These are phyloP conservation scores for Chloropicon primus DNA, from an alignment of 139 green algal genomes.

Conservation along the genomic window DNA sequence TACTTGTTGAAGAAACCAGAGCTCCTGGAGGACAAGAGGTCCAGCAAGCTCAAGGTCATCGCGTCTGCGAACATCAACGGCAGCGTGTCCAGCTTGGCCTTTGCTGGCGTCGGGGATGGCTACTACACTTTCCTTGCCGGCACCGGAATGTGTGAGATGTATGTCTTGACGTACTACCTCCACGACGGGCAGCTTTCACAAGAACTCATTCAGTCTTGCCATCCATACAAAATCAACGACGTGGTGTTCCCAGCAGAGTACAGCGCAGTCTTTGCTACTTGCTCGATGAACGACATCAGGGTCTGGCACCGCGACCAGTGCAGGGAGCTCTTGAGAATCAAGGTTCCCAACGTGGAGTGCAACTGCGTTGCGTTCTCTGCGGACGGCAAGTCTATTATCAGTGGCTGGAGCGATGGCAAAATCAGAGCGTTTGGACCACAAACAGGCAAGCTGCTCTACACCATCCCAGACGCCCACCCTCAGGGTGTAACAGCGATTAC, in stretches of 20 bases:
- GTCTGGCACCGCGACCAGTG: slow-evolving; percentile 59
- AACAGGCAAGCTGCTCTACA: slow-evolving; percentile 63
- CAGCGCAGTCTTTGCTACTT: slow-evolving; percentile 52
- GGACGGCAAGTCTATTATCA: slow-evolving; percentile 54
- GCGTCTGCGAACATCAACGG: slow-evolving; percentile 28
- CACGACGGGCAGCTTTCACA: slow-evolving; percentile 17
- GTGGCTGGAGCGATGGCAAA: slow-evolving; percentile 62
- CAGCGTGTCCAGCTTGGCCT: slow-evolving; percentile 13
- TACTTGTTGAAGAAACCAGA: slow-evolving; percentile 35
- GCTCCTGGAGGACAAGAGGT: slow-evolving; percentile 14
- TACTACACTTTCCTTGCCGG: slow-evolving; percentile 42
- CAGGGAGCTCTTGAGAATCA: slow-evolving; percentile 66
- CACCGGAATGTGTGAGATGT: slow-evolving; percentile 53
- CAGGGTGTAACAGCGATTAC: slow-evolving; percentile 58
- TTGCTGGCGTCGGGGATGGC: slow-evolving; percentile 16
- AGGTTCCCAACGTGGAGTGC: slow-evolving; percentile 61
- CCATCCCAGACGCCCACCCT: slow-evolving; percentile 64
- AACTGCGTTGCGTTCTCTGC: slow-evolving; percentile 53
- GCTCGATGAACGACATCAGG: slow-evolving; percentile 41
- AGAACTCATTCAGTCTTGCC: slow-evolving; percentile 57
- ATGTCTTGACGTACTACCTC: slow-evolving; percentile 30
- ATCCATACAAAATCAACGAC: slow-evolving; percentile 46
- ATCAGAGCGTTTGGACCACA: slow-evolving; percentile 69
- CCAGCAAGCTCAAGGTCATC: slow-evolving; percentile 33
- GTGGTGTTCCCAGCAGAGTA: slow-evolving; percentile 53